Evolutionary conservation across 495 filamentous ascomycete genomes (phyloP).

Genomic region (Jackrogersella multiformis): DNA sequence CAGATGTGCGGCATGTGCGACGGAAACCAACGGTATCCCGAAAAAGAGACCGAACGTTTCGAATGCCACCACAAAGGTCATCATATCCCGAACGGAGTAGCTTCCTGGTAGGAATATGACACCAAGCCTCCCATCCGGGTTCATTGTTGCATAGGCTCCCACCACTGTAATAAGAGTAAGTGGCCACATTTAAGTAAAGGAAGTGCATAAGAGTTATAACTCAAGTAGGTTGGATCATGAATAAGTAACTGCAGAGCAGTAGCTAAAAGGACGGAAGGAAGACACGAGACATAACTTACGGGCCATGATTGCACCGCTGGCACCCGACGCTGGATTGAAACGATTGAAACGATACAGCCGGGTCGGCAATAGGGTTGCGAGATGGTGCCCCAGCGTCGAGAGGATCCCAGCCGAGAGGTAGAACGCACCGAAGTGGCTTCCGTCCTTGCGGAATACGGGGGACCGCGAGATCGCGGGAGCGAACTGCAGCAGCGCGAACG

Average conservation of each 20-base stretch:
- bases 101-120: constrained; percentile 34
- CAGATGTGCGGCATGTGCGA: constrained; percentile 39
- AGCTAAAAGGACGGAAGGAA: no score
- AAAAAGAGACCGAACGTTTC: constrained; percentile 41
- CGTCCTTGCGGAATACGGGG: constrained; percentile 33
- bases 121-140: constrained; percentile 30
- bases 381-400: constrained; percentile 36
- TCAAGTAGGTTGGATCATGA: neutral
- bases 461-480: constrained; percentile 24
- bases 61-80: constrained; percentile 24
- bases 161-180: constrained; percentile 27
- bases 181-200: neutral
- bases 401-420: constrained; percentile 44
- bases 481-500: constrained; percentile 31
- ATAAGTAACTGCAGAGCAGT: neutral
- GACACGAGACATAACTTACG: constrained; percentile 9
- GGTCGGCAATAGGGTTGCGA: constrained; percentile 24
- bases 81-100: constrained; percentile 5
- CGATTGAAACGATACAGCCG: constrained; percentile 16
- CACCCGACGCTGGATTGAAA: constrained; percentile 7
- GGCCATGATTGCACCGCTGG: constrained; percentile 41
- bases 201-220: neutral
- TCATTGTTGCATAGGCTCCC: constrained; percentile 29
- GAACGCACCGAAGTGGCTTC: constrained; percentile 45
- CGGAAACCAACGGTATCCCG: constrained; percentile 18